These are phyloP conservation scores for Spirogloea muscicola DNA, from an alignment of 139 green algal species.

Conservation along the genomic window DNA sequence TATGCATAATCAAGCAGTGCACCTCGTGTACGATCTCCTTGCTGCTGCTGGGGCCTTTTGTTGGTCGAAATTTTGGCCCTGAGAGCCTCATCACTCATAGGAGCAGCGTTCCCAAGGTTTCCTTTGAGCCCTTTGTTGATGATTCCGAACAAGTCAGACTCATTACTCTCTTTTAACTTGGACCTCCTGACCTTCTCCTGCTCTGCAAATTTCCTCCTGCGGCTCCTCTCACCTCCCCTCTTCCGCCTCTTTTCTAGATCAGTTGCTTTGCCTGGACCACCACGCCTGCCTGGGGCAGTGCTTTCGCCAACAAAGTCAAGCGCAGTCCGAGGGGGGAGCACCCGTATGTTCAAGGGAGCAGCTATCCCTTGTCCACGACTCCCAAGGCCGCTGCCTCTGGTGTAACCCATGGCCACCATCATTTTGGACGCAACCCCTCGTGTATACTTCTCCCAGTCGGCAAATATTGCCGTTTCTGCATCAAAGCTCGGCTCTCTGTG, in stretches of 20 bases:
- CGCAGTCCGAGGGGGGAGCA: background rate
- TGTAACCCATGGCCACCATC: conserved; percentile 43
- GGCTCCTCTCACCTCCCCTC: conserved; percentile 16
- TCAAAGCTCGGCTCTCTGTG: no score
- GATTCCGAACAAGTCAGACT: conserved; percentile 17
- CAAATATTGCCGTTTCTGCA: conserved; percentile 30
- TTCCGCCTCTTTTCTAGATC: conserved; percentile 35
- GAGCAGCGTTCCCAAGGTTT: background rate
- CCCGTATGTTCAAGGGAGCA: conserved; percentile 13
- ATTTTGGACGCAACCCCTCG: conserved; percentile 39
- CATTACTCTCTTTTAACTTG: conserved; percentile 2
- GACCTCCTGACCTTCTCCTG: background rate
- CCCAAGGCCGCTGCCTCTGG: conserved; percentile 19
- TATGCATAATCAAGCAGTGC: no score
- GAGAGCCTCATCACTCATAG: background rate
- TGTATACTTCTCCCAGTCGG: conserved; percentile 45
- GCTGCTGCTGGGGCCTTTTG: background rate
- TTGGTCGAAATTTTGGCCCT: background rate
- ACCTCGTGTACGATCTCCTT: background rate
- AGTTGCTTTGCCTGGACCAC: conserved; percentile 17
- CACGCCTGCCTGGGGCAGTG: background rate
- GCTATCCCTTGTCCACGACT: conserved; percentile 17
- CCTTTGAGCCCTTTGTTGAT: conserved; percentile 9
- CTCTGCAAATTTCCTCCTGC: background rate
- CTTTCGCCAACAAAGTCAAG: conserved; percentile 22